Evolutionary conservation across 352 stramenopile genomes (phyloP), one percentile per base, ranked within the genome.

Genomic region (Aphanomyces invadans): DNA sequence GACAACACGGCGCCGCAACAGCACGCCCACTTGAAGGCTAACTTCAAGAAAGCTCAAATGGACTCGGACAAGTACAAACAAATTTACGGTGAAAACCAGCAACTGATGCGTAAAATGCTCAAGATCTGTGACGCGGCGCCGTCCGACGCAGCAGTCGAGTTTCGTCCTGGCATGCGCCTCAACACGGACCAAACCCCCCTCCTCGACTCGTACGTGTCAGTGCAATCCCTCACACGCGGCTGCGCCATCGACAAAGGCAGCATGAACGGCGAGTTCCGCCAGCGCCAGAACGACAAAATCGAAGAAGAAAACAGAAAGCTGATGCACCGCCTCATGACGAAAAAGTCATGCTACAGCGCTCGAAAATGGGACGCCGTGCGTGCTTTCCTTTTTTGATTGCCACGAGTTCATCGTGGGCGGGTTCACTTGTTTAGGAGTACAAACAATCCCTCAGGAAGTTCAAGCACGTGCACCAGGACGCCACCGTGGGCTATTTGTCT

Each of bases 201-300:
- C 29, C 56, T 92, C 29, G 83, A 92, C 68, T 92, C 81, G 52
- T 82, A 90, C 54, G 48, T 92, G 23, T 90, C 83, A 32, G 77
- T 78, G 0, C 78, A 92, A 57, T 71, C 81, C 0, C 81, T 83
- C 69, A 69, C 73, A 1, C 69, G 81, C 11, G 83, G 83, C 21
- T 76, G 86, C 19, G 83, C 83, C n/a, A 89, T 81, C 68, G 84
- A 78, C 52, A 91, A 91, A 62, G 73, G 65, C 19, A 80, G 79
- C 7, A 68, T 92, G 21, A 92, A 89, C 56, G 74, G 71, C 25
- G 70, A 69, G 28, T 80, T 89, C 4, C 78, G 83, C 33, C 72
- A 75, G 26, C 75, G 77, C 0, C 65, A 80, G 26, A 74, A 90
- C 42, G 73, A 76, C 29, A 72, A 63, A 5, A 88, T 92, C 31